These are phyloP conservation scores for Rickenella mellea DNA, from an alignment of 768 basidiomycete species.

Conservation along the genomic window DNA sequence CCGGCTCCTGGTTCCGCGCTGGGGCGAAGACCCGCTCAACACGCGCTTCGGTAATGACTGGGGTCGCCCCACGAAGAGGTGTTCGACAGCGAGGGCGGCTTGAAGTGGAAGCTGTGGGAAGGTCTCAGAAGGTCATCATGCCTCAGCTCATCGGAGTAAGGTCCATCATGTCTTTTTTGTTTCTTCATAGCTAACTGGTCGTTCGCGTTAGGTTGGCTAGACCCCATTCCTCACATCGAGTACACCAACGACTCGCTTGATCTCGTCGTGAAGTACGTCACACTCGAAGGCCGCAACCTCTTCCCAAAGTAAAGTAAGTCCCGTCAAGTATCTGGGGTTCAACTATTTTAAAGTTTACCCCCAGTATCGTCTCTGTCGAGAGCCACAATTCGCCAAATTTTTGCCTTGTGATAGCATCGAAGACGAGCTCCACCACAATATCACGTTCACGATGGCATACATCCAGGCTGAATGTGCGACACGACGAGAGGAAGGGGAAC, in stretches of 20 bases:
- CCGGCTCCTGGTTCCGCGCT: slow-evolving; percentile 73
- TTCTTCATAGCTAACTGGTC: not conserved
- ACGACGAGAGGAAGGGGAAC: too few relatives aligned
- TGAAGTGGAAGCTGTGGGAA: slow-evolving; percentile 89
- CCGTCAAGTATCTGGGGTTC: too few relatives aligned
- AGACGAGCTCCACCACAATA: slow-evolving; percentile 60
- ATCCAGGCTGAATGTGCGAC: slow-evolving; percentile 95
- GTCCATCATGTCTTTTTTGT: slow-evolving; percentile 36
- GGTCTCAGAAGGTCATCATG: slow-evolving; percentile 80
- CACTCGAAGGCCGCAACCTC: slow-evolving; percentile 78
- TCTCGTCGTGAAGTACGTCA: slow-evolving; percentile 89
- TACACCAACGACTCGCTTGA: slow-evolving; percentile 84
- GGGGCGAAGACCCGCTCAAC: slow-evolving; percentile 80
- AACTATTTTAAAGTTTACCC: too few relatives aligned
- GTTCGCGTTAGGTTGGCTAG: slow-evolving; percentile 61
- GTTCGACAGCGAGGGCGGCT: slow-evolving; percentile 68
- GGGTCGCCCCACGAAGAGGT: slow-evolving; percentile 72
- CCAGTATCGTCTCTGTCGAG: slow-evolving; percentile 60
- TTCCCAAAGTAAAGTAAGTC: too few relatives aligned
- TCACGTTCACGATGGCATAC: slow-evolving; percentile 69
- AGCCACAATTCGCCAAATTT: slow-evolving; percentile 79
- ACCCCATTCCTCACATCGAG: slow-evolving; percentile 87
- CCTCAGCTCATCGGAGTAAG: slow-evolving; percentile 75
- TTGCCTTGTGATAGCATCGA: slow-evolving; percentile 55
- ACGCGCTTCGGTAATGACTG: slow-evolving; percentile 74